Percentiles rank a stretch among this genome's conserved stretches.
phyloP scores from a whole-genome alignment of 768 basidiomycete genomes.

The Pisolithus tinctorius region DNA sequence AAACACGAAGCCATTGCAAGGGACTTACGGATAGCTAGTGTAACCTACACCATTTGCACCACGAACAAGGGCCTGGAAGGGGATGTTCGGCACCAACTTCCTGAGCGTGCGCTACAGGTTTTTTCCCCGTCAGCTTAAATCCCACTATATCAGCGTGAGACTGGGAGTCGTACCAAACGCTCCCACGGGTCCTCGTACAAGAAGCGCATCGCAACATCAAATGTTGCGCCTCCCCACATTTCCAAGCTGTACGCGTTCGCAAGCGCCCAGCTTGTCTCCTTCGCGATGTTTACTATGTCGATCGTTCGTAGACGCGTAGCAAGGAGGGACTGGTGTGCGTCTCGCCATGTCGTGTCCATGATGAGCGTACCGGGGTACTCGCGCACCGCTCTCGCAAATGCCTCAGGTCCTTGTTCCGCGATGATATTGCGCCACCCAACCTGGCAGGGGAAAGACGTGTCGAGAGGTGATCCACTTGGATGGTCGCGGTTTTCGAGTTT shows the following conservation, averaged over 20 bases:
- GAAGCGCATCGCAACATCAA: constrained; percentile 99
- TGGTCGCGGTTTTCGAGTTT: constrained; percentile 72
- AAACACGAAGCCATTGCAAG: background rate
- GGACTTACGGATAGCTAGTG: constrained; percentile 88
- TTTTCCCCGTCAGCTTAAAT: constrained; percentile 6
- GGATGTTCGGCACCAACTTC: constrained; percentile 96
- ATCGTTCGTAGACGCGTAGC: constrained; percentile 93
- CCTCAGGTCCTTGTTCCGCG: constrained; percentile 94
- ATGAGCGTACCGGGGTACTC: constrained; percentile 92
- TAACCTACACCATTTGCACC: constrained; percentile 99
- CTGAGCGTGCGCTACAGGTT: constrained; percentile 70
- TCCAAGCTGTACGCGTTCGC: constrained; percentile 95
- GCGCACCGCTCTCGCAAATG: constrained; percentile 96
- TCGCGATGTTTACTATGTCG: constrained; percentile 98
- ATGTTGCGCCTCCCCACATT: constrained; percentile 99
- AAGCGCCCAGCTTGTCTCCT: constrained; percentile 92
- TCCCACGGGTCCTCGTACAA: constrained; percentile 99
- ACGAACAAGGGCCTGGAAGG: constrained; percentile 95
- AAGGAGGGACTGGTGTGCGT: constrained; percentile 96
- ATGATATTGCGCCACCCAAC: constrained; percentile 98
- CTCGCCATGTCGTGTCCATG: constrained; percentile 99
- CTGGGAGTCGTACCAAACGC: constrained; percentile 57
- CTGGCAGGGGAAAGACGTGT: constrained; percentile 77
- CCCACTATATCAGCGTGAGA: background rate
- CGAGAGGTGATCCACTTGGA: constrained; percentile 65